Evolutionary conservation across 306 rosid species (phyloP).

Genomic region (Alnus glutinosa): DNA sequence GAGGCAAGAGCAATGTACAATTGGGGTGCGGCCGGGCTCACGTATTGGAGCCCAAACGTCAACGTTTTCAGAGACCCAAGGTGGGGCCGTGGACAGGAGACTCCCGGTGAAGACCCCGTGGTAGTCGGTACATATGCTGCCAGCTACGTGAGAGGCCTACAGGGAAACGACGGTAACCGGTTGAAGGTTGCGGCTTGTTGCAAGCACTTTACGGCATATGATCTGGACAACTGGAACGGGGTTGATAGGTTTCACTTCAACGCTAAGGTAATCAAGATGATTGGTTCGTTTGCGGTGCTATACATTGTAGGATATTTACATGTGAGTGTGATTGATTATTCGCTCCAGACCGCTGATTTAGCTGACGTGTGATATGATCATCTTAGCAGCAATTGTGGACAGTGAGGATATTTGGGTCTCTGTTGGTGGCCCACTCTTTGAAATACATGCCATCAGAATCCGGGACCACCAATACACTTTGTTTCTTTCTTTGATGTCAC

Average conservation of each 20-base stretch:
- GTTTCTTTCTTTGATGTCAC: not conserved
- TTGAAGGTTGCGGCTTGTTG: slow-evolving; percentile 93
- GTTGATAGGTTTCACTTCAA: slow-evolving; percentile 88
- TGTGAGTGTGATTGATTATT: slow-evolving; percentile 20
- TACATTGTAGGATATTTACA: not conserved
- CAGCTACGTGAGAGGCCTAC: slow-evolving; percentile 70
- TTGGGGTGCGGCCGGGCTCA: slow-evolving; percentile 76
- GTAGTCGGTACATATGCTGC: slow-evolving; percentile 77
- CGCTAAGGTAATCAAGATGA: slow-evolving; percentile 53
- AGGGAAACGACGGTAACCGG: slow-evolving; percentile 63
- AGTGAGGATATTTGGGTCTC: not conserved
- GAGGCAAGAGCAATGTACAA: slow-evolving; percentile 98
- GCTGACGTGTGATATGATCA: not conserved
- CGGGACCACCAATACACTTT: not conserved
- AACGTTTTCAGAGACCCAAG: slow-evolving; percentile 86
- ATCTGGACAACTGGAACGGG: slow-evolving; percentile 89
- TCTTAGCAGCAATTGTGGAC: too few relatives aligned
- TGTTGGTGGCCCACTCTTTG: slow-evolving; percentile 17
- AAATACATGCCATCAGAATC: not conserved
- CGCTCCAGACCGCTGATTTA: slow-evolving; percentile 2
- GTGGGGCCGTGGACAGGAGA: slow-evolving; percentile 98
- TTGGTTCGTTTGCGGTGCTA: not conserved
- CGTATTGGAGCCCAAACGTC: slow-evolving; percentile 93
- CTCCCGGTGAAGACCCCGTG: slow-evolving; percentile 95
- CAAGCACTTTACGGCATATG: slow-evolving; percentile 88